These are phyloP conservation scores for Dothistroma septosporum DNA, from an alignment of 2,329 filamentous ascomycete genomes.

Conservation along the genomic window DNA sequence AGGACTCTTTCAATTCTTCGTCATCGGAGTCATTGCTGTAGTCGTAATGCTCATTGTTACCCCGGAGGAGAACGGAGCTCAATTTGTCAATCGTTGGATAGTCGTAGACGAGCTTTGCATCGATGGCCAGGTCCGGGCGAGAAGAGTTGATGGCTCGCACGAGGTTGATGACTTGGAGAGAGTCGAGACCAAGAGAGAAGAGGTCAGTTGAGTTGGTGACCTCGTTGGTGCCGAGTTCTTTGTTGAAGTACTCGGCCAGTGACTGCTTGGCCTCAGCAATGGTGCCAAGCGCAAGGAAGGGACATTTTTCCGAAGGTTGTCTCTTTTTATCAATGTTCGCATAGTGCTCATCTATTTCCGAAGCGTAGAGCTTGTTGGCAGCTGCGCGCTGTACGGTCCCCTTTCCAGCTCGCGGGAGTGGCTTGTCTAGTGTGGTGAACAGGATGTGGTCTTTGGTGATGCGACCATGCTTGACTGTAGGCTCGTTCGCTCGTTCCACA, in stretches of 20 bases:
- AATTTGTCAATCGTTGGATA: conserved; percentile 5
- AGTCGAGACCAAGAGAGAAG: conserved; percentile 34
- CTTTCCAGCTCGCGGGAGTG: conserved; percentile 47
- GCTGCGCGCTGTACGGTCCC: conserved; percentile 43
- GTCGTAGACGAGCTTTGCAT: conserved; percentile 12
- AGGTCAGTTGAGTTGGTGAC: conserved; percentile 20
- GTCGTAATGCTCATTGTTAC: conserved; percentile 3
- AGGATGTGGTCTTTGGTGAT: conserved; percentile 42
- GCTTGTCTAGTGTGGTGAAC: conserved; percentile 41
- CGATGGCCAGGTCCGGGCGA: neutral
- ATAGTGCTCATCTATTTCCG: conserved; percentile 48
- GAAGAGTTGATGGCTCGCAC: conserved; percentile 19
- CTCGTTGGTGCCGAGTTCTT: too few relatives aligned
- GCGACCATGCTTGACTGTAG: conserved; percentile 32
- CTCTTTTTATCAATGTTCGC: too few relatives aligned
- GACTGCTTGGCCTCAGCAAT: too few relatives aligned
- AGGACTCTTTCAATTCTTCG: conserved; percentile 7
- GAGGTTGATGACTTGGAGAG: conserved; percentile 28
- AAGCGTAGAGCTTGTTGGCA: conserved; percentile 39
- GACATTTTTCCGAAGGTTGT: too few relatives aligned
- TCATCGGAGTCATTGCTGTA: conserved; percentile 8
- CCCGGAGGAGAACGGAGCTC: neutral
- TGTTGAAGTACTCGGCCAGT: too few relatives aligned
- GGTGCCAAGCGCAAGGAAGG: too few relatives aligned
- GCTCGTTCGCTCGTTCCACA: neutral